phyloP scores from a whole-genome alignment of 331 rosid species.

The Pyracantha coccinea region DNA sequence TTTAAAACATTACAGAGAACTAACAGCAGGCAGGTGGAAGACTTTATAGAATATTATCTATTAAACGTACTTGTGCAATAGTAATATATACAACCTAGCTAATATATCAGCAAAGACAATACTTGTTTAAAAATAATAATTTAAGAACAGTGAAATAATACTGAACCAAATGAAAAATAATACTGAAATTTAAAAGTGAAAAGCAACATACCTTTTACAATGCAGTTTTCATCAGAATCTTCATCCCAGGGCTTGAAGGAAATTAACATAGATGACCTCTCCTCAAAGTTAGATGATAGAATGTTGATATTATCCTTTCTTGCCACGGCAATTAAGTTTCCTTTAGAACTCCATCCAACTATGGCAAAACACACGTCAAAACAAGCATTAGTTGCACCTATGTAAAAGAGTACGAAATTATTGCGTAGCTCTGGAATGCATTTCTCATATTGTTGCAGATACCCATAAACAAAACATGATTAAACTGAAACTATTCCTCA shows the following conservation, averaged over 20 bases:
- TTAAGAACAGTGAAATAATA: too few relatives aligned
- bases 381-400: constrained; percentile 14
- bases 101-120: background rate
- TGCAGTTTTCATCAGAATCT: constrained; percentile 29
- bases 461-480: too few relatives aligned
- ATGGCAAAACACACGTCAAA: constrained; percentile 15
- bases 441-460: background rate
- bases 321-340: constrained; percentile 70
- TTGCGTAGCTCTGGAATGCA: background rate
- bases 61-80: background rate
- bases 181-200: background rate
- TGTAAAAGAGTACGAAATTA: background rate
- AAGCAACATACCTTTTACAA: constrained; percentile 47
- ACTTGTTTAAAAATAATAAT: background rate
- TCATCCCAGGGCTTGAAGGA: constrained; percentile 36
- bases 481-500: background rate
- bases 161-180: background rate
- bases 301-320: constrained; percentile 49
- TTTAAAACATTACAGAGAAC: background rate
- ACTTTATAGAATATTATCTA: background rate
- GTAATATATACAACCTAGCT: background rate
- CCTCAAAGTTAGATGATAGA: constrained; percentile 59
- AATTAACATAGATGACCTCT: constrained; percentile 40
- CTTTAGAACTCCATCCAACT: constrained; percentile 76
- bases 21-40: background rate